A percentile compares a stretch with the other conserved stretches of the same genome.
phyloP scores from a whole-genome alignment of 352 stramenopile species.

The Saprolegnia parasitica region DNA sequence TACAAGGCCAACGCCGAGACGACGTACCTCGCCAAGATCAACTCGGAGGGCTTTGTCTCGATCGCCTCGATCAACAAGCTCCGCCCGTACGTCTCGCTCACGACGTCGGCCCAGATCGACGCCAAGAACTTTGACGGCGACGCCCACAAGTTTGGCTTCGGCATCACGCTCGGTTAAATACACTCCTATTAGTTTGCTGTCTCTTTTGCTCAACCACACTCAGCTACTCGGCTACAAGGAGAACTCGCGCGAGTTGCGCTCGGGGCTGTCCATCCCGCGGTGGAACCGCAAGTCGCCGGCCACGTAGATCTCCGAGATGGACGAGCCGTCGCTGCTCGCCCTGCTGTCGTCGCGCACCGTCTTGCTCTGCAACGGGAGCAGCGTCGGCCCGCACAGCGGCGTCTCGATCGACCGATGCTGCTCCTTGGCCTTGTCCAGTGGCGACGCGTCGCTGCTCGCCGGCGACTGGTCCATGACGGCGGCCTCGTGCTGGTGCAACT shows the following conservation, averaged over 20 bases:
- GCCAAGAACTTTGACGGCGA: slow-evolving; percentile 90
- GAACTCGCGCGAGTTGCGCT: slow-evolving; percentile 14
- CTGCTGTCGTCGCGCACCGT: neutral
- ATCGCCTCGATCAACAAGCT: slow-evolving; percentile 84
- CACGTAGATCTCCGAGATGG: slow-evolving; percentile 1
- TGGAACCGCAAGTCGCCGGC: neutral
- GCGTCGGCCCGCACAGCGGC: neutral
- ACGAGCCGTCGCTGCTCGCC: slow-evolving; percentile 8
- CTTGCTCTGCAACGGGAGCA: neutral
- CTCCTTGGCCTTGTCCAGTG: slow-evolving; percentile 13
- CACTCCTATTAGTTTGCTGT: neutral
- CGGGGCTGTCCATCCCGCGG: neutral
- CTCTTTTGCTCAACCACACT: neutral
- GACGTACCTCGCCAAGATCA: slow-evolving; percentile 81
- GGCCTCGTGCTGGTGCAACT: slow-evolving; percentile 1
- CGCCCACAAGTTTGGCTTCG: slow-evolving; percentile 87
- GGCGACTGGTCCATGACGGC: slow-evolving; percentile 7
- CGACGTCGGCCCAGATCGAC: slow-evolving; percentile 81
- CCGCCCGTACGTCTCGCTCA: slow-evolving; percentile 73
- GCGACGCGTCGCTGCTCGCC: neutral
- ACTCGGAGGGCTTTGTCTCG: slow-evolving; percentile 83
- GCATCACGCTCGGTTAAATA: slow-evolving; percentile 79
- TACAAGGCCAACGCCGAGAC: slow-evolving; percentile 79
- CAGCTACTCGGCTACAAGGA: slow-evolving; percentile 15
- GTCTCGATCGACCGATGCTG: neutral